Conservation (phyloP, 371 early-diverging fungal genomes). For the Mucor ambiguus region DNA sequence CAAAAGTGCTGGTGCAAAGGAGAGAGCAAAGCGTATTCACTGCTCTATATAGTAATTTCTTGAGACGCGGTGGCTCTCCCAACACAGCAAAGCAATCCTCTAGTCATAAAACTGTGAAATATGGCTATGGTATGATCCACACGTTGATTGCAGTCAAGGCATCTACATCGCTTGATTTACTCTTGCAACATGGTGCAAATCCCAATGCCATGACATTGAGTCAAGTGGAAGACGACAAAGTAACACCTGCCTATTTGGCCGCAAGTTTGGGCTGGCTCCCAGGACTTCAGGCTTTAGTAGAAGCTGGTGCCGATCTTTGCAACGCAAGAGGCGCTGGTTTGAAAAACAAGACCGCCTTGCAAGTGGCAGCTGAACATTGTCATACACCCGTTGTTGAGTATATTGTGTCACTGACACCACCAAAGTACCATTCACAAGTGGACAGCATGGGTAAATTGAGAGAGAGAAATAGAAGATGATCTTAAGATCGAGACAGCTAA, state of each 20-base stretch:
- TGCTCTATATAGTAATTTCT: conserved; percentile 32
- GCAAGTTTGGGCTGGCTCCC: conserved; percentile 50
- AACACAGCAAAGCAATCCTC: conserved; percentile 52
- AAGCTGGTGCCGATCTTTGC: conserved; percentile 44
- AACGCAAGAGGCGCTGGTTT: conserved; percentile 33
- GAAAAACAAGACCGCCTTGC: conserved; percentile 41
- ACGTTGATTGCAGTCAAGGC: conserved; percentile 40
- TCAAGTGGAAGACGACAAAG: conserved; percentile 43
- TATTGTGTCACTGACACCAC: conserved; percentile 34
- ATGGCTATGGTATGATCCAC: conserved; percentile 53
- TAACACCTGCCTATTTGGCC: conserved; percentile 49
- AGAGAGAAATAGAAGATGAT: neutral
- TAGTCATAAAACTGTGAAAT: conserved; percentile 30
- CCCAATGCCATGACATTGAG: conserved; percentile 46
- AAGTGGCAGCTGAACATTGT: conserved; percentile 48
- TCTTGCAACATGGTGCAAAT: conserved; percentile 51
- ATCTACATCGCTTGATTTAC: conserved; percentile 27
- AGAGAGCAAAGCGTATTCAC: neutral
- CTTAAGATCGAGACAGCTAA: neutral
- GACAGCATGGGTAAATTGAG: conserved; percentile 36
- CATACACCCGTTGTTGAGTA: conserved; percentile 42
- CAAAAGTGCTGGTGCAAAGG: neutral
- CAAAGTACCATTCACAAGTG: conserved; percentile 26
- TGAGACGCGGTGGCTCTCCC: conserved; percentile 53
- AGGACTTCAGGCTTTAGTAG: conserved; percentile 42